Percentiles rank a stretch among this genome's conserved stretches.
phyloP scores from a whole-genome alignment of 1,284 basidiomycete species.

The Ustilago crameri region DNA sequence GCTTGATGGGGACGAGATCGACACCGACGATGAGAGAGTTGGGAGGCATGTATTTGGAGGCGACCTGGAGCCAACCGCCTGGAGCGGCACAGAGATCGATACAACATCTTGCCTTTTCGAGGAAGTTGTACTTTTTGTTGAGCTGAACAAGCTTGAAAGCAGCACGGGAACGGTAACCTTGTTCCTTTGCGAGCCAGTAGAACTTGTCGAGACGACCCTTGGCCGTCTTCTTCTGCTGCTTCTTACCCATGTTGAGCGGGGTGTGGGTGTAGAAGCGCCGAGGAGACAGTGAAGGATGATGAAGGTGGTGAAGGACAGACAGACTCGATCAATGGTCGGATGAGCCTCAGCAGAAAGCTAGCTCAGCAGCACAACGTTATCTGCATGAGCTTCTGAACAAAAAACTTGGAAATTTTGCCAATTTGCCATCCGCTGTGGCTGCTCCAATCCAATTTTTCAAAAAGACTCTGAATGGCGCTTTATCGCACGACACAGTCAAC shows the following conservation, averaged over 20 bases:
- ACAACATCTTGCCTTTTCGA: conserved; percentile 89
- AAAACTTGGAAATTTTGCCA: not conserved
- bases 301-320: conserved; percentile 10
- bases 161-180: conserved; percentile 98
- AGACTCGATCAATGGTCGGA: not conserved
- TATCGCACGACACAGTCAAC: conserved; percentile 12
- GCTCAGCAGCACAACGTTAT: not conserved
- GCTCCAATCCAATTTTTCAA: not conserved
- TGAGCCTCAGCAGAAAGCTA: conserved; percentile 2
- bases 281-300: not conserved
- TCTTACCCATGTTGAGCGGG: conserved; percentile 56
- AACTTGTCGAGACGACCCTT: conserved; percentile 68
- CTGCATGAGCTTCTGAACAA: conserved; percentile 2
- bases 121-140: conserved; percentile 96
- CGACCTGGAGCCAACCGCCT: conserved; percentile 98
- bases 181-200: conserved; percentile 77
- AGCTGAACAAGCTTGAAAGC: conserved; percentile 99
- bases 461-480: conserved; percentile 12
- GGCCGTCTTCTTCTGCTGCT: conserved; percentile 67
- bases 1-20: conserved; percentile 94
- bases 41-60: conserved; percentile 96
- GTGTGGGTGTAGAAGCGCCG: not conserved
- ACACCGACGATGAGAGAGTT: conserved; percentile 96
- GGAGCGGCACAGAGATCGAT: conserved; percentile 99
- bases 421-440: not conserved